Conservation (phyloP, 192 early-diverging fungal species). For the Geranomyces michiganensis region DNA sequence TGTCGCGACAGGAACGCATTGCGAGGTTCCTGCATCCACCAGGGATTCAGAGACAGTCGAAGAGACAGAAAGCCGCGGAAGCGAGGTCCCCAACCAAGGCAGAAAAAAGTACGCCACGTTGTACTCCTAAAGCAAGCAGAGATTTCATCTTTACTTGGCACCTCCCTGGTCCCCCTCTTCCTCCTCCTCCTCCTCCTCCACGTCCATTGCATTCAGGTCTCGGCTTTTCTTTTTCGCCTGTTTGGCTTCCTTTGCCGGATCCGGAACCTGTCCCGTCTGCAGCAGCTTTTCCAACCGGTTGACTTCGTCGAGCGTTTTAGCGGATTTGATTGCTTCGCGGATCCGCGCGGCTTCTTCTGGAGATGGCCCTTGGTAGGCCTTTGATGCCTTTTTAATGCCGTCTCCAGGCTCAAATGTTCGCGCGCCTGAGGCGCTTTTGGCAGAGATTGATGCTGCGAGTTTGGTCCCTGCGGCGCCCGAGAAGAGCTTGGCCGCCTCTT, state of each 20-base stretch:
- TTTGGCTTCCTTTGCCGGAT: not conserved
- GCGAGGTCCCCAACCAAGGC: no score
- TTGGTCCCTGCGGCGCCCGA: slow-evolving; percentile 62
- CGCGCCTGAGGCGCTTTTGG: slow-evolving; percentile 57
- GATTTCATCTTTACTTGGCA: no score
- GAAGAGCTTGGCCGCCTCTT: slow-evolving; percentile 80
- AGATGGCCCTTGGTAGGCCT: slow-evolving; percentile 57
- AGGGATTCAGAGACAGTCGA: no score
- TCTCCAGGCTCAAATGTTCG: slow-evolving; percentile 91
- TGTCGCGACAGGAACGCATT: no score
- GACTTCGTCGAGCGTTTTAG: slow-evolving; percentile 77
- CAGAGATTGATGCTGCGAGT: slow-evolving; percentile 49
- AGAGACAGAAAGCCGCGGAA: no score
- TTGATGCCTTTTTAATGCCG: slow-evolving; percentile 61
- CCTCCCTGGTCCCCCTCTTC: not conserved
- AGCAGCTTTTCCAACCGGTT: slow-evolving; percentile 69
- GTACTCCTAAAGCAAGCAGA: no score
- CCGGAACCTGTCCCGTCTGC: slow-evolving; percentile 54
- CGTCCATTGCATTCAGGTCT: slow-evolving; percentile 15
- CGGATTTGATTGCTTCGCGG: slow-evolving; percentile 72
- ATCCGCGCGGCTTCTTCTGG: slow-evolving; percentile 75
- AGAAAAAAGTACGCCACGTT: no score
- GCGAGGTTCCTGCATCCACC: no score
- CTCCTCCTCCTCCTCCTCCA: slow-evolving; percentile 16
- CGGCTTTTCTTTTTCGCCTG: not conserved